Percentiles rank a stretch among this genome's conserved stretches.
Evolutionary conservation across 768 basidiomycete genomes (phyloP).

Genomic region (Mycena vulgaris): DNA sequence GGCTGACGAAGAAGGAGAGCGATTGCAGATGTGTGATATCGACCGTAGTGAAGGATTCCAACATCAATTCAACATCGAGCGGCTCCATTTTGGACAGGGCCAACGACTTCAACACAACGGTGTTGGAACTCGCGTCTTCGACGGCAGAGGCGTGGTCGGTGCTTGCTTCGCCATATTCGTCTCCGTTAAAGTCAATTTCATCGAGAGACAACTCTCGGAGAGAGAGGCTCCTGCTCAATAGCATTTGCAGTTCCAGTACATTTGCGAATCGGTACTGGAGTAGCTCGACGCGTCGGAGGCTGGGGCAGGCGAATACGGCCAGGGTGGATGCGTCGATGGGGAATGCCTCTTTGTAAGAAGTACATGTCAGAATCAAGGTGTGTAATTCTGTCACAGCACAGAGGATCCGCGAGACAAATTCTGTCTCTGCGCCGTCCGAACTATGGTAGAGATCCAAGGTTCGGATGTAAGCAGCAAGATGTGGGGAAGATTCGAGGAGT

Average conservation of each 20-base stretch:
- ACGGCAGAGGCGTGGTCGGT: not conserved
- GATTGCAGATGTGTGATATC: not conserved
- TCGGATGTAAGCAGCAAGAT: conserved; percentile 8
- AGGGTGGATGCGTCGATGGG: not conserved
- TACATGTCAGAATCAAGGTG: no score
- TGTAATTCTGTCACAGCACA: no score
- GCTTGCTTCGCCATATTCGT: not conserved
- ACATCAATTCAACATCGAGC: not conserved
- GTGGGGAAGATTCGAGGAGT: not conserved
- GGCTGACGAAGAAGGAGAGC: not conserved
- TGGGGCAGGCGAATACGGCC: not conserved
- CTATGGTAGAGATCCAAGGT: not conserved
- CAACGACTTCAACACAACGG: not conserved
- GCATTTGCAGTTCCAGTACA: not conserved
- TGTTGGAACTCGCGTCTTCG: not conserved
- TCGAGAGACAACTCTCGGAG: not conserved
- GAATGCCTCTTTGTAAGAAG: not conserved
- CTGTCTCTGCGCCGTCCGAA: not conserved
- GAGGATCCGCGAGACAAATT: not conserved
- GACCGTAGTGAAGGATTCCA: conserved; percentile 3
- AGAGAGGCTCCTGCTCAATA: not conserved
- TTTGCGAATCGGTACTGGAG: not conserved
- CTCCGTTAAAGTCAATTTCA: not conserved
- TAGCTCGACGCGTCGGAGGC: not conserved
- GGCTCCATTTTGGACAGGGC: not conserved